Conservation (phyloP, 2,329 filamentous ascomycete species). For the Camptophora hylomeconis region DNA sequence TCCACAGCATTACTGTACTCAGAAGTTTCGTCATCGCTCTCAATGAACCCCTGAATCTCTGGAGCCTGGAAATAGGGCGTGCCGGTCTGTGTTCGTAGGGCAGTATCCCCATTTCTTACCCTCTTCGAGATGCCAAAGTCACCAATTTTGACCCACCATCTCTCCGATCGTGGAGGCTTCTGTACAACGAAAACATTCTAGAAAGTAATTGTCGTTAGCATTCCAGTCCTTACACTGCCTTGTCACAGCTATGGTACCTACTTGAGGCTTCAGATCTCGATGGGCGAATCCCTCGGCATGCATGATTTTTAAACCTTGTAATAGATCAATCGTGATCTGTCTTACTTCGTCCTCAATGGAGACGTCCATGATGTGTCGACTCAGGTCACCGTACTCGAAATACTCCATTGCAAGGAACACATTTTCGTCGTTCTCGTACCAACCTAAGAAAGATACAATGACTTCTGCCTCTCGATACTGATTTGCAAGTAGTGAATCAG, state of each 20-base stretch:
- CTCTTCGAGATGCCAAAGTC: conserved; percentile 29
- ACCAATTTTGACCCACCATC: conserved; percentile 28
- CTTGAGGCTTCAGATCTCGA: conserved; percentile 26
- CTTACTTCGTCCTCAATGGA: conserved; percentile 1
- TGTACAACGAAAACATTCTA: conserved; percentile 24
- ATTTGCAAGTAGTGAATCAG: background rate
- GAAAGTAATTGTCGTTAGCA: no score
- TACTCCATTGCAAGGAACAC: conserved; percentile 29
- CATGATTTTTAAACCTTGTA: conserved; percentile 24
- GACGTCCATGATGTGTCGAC: conserved; percentile 18
- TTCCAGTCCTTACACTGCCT: background rate
- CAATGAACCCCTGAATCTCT: conserved; percentile 8
- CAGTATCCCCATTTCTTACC: conserved; percentile 2
- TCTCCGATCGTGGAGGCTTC: conserved; percentile 13
- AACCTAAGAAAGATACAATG: conserved; percentile 24
- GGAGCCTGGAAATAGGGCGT: conserved; percentile 13
- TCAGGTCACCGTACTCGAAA: conserved; percentile 23
- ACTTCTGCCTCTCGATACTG: conserved; percentile 10
- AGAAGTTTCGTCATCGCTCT: background rate
- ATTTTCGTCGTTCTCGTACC: conserved; percentile 21
- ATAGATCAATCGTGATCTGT: conserved; percentile 17
- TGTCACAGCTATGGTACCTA: conserved; percentile 9
- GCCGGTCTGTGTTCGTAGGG: conserved; percentile 7
- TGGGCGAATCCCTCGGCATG: conserved; percentile 25
- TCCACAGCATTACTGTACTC: conserved; percentile 11